Conservation (phyloP, 495 filamentous ascomycete species). For the Talaromyces liani region DNA sequence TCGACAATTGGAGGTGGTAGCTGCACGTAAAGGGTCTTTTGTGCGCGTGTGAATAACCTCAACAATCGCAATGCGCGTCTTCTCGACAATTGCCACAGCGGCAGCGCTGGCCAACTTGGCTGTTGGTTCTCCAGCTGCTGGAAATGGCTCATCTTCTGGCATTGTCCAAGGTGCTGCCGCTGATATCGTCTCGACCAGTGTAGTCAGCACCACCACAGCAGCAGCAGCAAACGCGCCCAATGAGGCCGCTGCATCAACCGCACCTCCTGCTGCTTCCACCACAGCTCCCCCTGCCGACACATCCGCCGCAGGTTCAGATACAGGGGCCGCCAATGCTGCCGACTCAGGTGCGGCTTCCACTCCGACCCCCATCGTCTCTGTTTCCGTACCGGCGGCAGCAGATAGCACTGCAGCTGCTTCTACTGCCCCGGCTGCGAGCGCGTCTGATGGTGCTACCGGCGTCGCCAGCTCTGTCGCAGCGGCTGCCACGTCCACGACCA, state of each 20-base stretch:
- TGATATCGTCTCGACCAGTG: neutral
- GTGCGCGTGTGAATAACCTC: neutral
- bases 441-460: neutral
- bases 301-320: neutral
- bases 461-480: neutral
- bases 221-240: neutral
- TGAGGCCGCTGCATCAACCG: neutral
- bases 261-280: neutral
- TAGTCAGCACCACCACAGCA: neutral
- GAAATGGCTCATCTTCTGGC: neutral
- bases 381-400: neutral
- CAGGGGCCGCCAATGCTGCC: neutral
- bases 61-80: slow-evolving; percentile 4
- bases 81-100: neutral
- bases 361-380: neutral
- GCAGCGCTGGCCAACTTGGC: slow-evolving; percentile 5
- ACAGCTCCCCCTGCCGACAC: neutral
- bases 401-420: neutral
- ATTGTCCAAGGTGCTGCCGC: slow-evolving; percentile 1
- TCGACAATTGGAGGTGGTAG: slow-evolving; percentile 6
- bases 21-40: neutral
- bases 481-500: neutral
- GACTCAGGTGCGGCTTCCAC: neutral
- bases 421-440: neutral
- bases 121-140: neutral